Evolutionary conservation across 2,329 filamentous ascomycete species (phyloP).

Genomic region (Cytospora schulzeri): DNA sequence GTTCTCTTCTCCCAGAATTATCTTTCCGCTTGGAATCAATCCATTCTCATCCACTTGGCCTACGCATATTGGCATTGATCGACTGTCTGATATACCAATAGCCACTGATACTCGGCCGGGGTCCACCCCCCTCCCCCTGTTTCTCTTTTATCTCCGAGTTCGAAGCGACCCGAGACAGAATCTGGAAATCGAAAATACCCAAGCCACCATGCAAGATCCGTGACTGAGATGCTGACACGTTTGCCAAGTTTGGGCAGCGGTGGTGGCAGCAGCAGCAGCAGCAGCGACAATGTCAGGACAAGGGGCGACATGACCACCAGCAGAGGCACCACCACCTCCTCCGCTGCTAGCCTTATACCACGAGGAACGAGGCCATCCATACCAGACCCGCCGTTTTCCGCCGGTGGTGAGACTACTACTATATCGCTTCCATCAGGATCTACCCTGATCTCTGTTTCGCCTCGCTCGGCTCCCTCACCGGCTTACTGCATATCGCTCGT

Average conservation of each 20-base stretch:
- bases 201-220: slow-evolving; percentile 7
- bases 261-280: not conserved
- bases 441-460: not conserved
- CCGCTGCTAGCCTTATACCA: not conserved
- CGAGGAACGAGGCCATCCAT: not conserved
- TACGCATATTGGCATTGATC: not conserved
- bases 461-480: slow-evolving; percentile 6
- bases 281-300: not conserved
- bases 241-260: not conserved
- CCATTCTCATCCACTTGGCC: not conserved
- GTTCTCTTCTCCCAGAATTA: not conserved
- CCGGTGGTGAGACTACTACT: not conserved
- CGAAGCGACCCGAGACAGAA: slow-evolving; percentile 10
- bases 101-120: slow-evolving; percentile 33
- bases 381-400: not conserved
- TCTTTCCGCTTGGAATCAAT: not conserved
- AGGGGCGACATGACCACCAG: not conserved
- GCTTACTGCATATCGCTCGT: slow-evolving; percentile 7
- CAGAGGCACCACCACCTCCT: not conserved
- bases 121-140: not conserved
- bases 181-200: not conserved
- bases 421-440: not conserved
- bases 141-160: slow-evolving; percentile 21
- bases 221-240: not conserved
- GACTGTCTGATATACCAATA: not conserved